These are phyloP conservation scores for Gypsophila paniculata DNA, from an alignment of 179 eudicot genomes.

Conservation along the genomic window DNA sequence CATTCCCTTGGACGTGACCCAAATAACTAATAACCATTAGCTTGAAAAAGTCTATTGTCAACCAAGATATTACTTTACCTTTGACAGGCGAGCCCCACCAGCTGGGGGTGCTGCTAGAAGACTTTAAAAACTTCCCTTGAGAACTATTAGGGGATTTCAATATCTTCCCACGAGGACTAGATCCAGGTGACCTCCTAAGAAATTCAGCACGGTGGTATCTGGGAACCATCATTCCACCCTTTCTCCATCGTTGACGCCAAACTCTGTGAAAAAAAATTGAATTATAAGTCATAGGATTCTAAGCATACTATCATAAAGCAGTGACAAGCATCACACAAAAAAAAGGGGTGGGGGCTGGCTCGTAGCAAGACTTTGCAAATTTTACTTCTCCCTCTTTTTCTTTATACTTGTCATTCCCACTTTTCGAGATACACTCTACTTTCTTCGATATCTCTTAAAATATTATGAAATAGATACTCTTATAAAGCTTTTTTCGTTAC, in stretches of 20 bases:
- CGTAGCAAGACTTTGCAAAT: neutral
- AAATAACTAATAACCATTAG: too few species aligned
- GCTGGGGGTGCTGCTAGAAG: slow-evolving; percentile 37
- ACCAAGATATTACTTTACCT: slow-evolving; percentile 32
- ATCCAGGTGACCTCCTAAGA: slow-evolving; percentile 45
- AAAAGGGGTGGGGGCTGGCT: neutral
- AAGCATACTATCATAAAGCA: neutral
- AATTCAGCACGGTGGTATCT: slow-evolving; percentile 58
- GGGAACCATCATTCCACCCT: slow-evolving; percentile 27
- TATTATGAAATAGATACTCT: too few species aligned
- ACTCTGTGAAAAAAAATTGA: slow-evolving; percentile 14
- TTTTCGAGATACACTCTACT: too few species aligned
- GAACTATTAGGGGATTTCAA: slow-evolving; percentile 43
- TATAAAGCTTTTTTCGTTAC: too few species aligned
- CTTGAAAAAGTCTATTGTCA: neutral
- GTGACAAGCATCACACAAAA: neutral
- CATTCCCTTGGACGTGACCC: too few species aligned
- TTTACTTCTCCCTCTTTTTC: too few species aligned
- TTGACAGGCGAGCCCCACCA: slow-evolving; percentile 53
- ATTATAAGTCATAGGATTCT: neutral
- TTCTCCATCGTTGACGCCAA: slow-evolving; percentile 27
- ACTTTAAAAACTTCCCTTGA: slow-evolving; percentile 26
- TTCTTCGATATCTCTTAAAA: too few species aligned
- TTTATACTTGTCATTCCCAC: too few species aligned
- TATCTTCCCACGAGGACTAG: slow-evolving; percentile 33